These are phyloP conservation scores for Suhomyces wounanorum DNA, from an alignment of 1,139 yeast species.

Conservation along the genomic window DNA sequence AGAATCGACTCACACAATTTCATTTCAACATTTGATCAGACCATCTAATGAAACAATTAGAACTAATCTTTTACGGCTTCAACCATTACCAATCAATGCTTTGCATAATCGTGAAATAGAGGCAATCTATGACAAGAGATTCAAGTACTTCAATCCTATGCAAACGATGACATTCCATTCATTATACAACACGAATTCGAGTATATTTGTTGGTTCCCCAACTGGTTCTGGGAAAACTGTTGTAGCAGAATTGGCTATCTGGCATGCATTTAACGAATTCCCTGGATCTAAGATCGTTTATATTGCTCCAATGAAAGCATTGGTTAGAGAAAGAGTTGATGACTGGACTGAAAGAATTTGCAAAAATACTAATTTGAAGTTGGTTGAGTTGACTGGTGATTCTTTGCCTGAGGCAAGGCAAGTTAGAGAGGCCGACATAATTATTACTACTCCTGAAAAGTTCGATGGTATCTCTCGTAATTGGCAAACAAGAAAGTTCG, in stretches of 20 bases:
- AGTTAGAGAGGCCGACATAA: conserved; percentile 86
- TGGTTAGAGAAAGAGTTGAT: conserved; percentile 93
- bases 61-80: conserved; percentile 75
- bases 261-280: conserved; percentile 86
- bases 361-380: conserved; percentile 58
- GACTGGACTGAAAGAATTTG: conserved; percentile 85
- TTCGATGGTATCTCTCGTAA: conserved; percentile 98
- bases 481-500: conserved; percentile 95
- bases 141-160: conserved; percentile 95
- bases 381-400: conserved; percentile 96
- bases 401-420: conserved; percentile 87
- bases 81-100: conserved; percentile 85
- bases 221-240: conserved; percentile 98
- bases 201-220: conserved; percentile 94
- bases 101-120: conserved; percentile 71
- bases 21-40: conserved; percentile 86
- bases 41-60: conserved; percentile 87
- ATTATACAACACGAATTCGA: conserved; percentile 73
- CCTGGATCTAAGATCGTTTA: conserved; percentile 88
- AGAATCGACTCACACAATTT: conserved; percentile 73
- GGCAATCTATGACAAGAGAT: conserved; percentile 61
- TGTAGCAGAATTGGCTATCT: conserved; percentile 94
- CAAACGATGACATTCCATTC: conserved; percentile 97
- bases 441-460: conserved; percentile 96
- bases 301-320: conserved; percentile 98